Conservation (phyloP, 495 filamentous ascomycete genomes). For the Baudoinia panamericana region DNA sequence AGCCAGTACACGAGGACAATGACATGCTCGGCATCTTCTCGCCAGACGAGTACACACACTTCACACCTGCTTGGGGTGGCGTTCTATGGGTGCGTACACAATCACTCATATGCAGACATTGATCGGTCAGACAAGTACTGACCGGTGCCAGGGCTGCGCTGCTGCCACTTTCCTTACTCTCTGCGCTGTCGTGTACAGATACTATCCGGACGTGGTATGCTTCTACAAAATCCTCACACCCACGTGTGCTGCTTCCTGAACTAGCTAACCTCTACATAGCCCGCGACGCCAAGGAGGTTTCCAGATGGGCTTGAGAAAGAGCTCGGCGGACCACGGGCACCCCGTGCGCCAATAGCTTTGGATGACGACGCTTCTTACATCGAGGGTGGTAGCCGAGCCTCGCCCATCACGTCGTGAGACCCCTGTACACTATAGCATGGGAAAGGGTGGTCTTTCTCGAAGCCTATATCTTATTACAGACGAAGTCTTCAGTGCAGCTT, state of each 20-base stretch:
- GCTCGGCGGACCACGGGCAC: conserved; percentile 53
- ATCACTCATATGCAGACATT: not conserved
- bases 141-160: conserved; percentile 46
- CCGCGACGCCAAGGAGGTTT: conserved; percentile 62
- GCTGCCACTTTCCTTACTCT: conserved; percentile 56
- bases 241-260: too few relatives aligned
- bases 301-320: conserved; percentile 74
- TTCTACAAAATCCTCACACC: not conserved
- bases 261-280: conserved; percentile 31
- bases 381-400: conserved; percentile 9
- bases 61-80: conserved; percentile 54
- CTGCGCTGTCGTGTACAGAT: conserved; percentile 51
- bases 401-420: too few relatives aligned
- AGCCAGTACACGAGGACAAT: conserved; percentile 93
- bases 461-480: too few relatives aligned
- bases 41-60: conserved; percentile 78
- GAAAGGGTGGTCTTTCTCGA: too few relatives aligned
- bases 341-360: conserved; percentile 9
- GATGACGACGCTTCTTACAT: conserved; percentile 9
- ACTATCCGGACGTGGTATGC: conserved; percentile 64
- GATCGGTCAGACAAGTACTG: not conserved
- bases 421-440: too few relatives aligned
- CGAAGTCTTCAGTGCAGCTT: too few relatives aligned
- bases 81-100: conserved; percentile 41
- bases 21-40: conserved; percentile 88